phyloP scores from a whole-genome alignment of 441 rosid genomes.

The Lepidium campestre region DNA sequence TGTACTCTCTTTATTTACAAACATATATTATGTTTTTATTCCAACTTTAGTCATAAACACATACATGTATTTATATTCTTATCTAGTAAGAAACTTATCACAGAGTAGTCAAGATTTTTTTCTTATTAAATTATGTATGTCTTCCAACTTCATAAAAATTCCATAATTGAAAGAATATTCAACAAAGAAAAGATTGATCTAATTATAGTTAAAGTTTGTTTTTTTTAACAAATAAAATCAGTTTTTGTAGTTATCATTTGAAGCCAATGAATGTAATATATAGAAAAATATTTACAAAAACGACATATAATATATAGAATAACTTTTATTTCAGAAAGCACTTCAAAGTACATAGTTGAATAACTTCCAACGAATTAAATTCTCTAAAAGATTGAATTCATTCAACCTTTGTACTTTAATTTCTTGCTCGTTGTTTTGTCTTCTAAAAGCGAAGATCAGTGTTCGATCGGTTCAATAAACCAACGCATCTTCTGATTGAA shows the following conservation, averaged over 20 bases:
- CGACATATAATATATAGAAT: neutral
- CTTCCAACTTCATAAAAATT: too few species aligned
- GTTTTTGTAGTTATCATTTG: neutral
- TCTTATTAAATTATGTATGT: too few species aligned
- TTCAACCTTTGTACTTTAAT: too few species aligned
- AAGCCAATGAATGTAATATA: neutral
- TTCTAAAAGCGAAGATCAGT: neutral
- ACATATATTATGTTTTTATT: neutral
- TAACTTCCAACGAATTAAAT: neutral
- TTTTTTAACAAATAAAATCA: too few species aligned
- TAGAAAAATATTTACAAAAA: neutral
- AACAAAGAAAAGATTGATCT: too few species aligned
- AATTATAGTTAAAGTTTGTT: too few species aligned
- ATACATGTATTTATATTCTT: neutral
- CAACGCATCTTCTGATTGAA: conserved; percentile 8
- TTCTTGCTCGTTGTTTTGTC: neutral
- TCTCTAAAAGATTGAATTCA: too few species aligned
- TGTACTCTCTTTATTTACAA: too few species aligned
- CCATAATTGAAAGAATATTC: too few species aligned
- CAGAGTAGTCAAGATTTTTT: too few species aligned
- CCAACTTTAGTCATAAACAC: neutral
- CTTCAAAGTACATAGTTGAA: neutral
- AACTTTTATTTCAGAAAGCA: neutral
- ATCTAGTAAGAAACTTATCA: too few species aligned
- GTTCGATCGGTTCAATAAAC: neutral